These are phyloP conservation scores for Fusarium sp. DNA, from an alignment of 2,329 filamentous ascomycete genomes.

Conservation along the genomic window DNA sequence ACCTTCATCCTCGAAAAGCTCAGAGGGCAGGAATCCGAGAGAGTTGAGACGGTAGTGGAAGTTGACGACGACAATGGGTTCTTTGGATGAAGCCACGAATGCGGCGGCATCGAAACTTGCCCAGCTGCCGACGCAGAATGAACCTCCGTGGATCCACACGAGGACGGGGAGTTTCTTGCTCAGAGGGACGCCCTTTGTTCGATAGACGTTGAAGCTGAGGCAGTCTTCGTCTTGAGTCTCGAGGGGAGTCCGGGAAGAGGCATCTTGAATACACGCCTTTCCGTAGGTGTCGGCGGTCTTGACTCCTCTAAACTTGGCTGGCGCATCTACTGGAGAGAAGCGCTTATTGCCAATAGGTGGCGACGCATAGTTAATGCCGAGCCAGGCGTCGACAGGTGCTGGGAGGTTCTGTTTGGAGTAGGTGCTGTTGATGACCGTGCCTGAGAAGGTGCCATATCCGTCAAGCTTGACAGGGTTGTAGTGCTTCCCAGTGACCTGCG, in stretches of 20 bases:
- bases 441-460: conserved; percentile 37
- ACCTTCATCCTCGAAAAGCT: conserved; percentile 48
- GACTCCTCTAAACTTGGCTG: conserved; percentile 53
- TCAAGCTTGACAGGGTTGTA: conserved; percentile 27
- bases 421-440: conserved; percentile 32
- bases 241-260: conserved; percentile 12
- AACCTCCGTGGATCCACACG: conserved; percentile 56
- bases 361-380: conserved; percentile 59
- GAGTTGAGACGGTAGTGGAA: conserved; percentile 57
- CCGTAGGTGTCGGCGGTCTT: conserved; percentile 54
- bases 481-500: conserved; percentile 4
- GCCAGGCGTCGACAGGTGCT: conserved; percentile 57
- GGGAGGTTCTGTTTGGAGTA: conserved; percentile 22
- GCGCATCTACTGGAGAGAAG: conserved; percentile 56
- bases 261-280: conserved; percentile 57
- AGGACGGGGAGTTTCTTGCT: conserved; percentile 52
- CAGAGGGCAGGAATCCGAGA: conserved; percentile 59
- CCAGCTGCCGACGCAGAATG: conserved; percentile 50
- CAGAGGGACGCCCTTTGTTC: conserved; percentile 49
- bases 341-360: conserved; percentile 55
- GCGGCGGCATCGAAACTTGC: conserved; percentile 51
- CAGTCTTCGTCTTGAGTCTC: conserved; percentile 50
- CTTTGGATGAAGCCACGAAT: conserved; percentile 47
- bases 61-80: conserved; percentile 57
- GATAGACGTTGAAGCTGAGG: conserved; percentile 56